These are phyloP conservation scores for Xylaria sp. DNA, from an alignment of 2,329 filamentous ascomycete genomes.

Conservation along the genomic window DNA sequence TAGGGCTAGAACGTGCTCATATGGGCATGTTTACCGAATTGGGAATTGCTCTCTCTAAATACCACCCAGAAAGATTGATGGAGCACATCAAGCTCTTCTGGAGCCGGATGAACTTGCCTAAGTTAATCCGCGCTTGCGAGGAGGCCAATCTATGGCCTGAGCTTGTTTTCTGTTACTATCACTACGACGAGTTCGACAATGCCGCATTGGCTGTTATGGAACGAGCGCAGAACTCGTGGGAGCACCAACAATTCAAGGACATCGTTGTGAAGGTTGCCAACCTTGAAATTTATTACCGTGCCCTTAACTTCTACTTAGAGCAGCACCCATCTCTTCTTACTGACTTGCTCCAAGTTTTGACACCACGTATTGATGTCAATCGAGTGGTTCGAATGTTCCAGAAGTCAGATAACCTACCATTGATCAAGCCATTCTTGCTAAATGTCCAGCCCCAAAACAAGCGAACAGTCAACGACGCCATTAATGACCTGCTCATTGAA, in stretches of 20 bases:
- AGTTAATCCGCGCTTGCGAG: conserved; percentile 93
- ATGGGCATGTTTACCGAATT: conserved; percentile 98
- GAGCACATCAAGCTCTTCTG: conserved; percentile 99
- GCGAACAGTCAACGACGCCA: conserved; percentile 95
- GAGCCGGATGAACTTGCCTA: conserved; percentile 96
- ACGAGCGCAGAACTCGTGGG: conserved; percentile 96
- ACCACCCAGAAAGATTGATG: conserved; percentile 96
- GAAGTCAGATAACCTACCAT: conserved; percentile 95
- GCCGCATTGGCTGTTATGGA: conserved; percentile 98
- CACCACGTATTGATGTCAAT: conserved; percentile 96
- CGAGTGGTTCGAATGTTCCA: conserved; percentile 99
- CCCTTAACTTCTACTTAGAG: conserved; percentile 95
- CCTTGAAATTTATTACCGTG: conserved; percentile 98
- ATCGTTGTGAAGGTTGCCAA: conserved; percentile 98
- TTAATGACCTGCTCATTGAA: conserved; percentile 97
- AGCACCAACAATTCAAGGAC: conserved; percentile 99
- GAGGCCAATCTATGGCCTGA: conserved; percentile 97
- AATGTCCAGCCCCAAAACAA: conserved; percentile 98
- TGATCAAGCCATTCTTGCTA: conserved; percentile 98
- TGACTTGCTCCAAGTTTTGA: conserved; percentile 91
- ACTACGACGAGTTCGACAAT: conserved; percentile 99
- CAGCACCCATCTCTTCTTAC: conserved; percentile 95
- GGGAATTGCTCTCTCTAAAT: conserved; percentile 91
- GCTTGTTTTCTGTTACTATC: conserved; percentile 96
- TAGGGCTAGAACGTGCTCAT: conserved; percentile 90